These are phyloP conservation scores for Discostella stelligera DNA, from an alignment of 352 stramenopile species.

Conservation along the genomic window DNA sequence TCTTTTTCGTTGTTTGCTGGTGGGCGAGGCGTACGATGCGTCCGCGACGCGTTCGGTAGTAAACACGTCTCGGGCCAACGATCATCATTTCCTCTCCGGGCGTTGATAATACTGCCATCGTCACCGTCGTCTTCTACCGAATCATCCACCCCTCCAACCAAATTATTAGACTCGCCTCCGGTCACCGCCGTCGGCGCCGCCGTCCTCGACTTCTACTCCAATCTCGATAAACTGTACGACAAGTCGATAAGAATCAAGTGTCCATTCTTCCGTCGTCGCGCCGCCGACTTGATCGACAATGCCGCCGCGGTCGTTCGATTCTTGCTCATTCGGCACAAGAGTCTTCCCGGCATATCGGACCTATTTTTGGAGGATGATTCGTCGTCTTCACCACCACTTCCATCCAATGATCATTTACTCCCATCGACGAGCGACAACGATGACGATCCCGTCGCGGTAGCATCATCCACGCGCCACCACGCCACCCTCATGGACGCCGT, in stretches of 20 bases:
- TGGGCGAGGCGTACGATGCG: not conserved
- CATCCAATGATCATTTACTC: too few species aligned
- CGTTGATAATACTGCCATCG: not conserved
- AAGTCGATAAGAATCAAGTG: constrained; percentile 24
- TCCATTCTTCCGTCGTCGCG: constrained; percentile 71
- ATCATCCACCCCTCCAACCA: too few species aligned
- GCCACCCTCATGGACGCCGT: constrained; percentile 11
- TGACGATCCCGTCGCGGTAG: not conserved
- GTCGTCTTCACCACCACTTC: not conserved
- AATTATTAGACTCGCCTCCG: not conserved
- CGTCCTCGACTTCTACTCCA: constrained; percentile 12
- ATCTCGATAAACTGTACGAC: constrained; percentile 30
- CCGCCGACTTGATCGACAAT: constrained; percentile 66
- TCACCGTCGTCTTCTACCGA: not conserved
- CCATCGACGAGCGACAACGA: not conserved
- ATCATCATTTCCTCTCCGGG: not conserved
- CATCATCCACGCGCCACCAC: constrained; percentile 28
- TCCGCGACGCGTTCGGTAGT: not conserved
- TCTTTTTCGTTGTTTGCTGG: not conserved
- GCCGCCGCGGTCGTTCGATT: constrained; percentile 61
- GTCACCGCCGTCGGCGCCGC: not conserved
- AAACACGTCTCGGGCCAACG: not conserved
- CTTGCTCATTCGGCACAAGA: constrained; percentile 72
- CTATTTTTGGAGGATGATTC: constrained; percentile 14
- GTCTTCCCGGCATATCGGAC: constrained; percentile 23